Conservation (phyloP, 768 basidiomycete species). For the Omphalotus guepiniiformis region DNA sequence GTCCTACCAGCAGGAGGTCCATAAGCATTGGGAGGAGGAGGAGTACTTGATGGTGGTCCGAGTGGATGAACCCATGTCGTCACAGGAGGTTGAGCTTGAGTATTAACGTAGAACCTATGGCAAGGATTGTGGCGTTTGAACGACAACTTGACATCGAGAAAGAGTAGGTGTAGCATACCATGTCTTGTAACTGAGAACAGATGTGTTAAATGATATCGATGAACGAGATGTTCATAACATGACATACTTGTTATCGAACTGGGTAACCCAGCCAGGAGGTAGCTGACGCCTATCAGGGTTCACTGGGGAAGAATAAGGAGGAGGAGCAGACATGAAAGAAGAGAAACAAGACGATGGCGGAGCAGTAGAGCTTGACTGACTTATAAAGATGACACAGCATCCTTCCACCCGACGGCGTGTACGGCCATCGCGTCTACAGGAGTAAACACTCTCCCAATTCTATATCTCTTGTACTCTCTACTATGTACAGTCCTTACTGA, state of each 20-base stretch:
- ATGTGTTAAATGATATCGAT: background rate
- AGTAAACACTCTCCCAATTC: too few species aligned
- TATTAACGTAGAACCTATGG: conserved; percentile 76
- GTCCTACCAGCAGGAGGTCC: conserved; percentile 29
- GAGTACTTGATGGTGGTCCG: conserved; percentile 36
- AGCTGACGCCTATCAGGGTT: conserved; percentile 2
- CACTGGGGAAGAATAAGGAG: conserved; percentile 3
- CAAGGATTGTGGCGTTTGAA: background rate
- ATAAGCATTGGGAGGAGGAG: conserved; percentile 35
- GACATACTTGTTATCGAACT: conserved; percentile 67
- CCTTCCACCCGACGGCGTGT: too few species aligned
- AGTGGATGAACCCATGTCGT: conserved; percentile 70
- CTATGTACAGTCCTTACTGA: too few species aligned
- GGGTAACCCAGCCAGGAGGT: conserved; percentile 29
- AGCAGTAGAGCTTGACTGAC: too few species aligned
- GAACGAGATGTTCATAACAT: background rate
- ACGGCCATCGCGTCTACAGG: too few species aligned
- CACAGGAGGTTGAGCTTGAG: conserved; percentile 52
- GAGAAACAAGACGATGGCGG: background rate
- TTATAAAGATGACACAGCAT: too few species aligned
- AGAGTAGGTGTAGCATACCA: conserved; percentile 42
- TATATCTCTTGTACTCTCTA: too few species aligned
- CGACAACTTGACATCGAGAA: background rate
- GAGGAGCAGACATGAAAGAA: conserved; percentile 8
- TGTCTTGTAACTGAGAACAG: conserved; percentile 48